A percentile compares a stretch with the other conserved stretches of the same genome.
These are phyloP conservation scores for Jimgerdemannia flammicorona DNA, from an alignment of 192 early-diverging fungal species.

Conservation along the genomic window DNA sequence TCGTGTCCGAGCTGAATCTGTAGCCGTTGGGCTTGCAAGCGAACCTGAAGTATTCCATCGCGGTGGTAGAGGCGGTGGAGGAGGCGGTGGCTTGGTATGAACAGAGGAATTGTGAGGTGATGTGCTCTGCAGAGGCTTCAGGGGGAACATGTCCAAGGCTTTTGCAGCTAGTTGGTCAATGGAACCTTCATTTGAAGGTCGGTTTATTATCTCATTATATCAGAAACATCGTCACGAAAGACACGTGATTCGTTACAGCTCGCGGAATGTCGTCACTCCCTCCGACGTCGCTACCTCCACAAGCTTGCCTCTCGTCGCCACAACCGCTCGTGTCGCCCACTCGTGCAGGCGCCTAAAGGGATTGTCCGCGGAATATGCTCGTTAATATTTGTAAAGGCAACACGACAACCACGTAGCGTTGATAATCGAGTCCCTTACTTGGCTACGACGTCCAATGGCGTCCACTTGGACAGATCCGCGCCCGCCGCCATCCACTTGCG, in stretches of 20 bases:
- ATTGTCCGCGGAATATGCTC: neutral
- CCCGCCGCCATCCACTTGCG: conserved; percentile 72
- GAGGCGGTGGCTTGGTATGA: too few relatives aligned
- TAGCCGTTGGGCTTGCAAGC: neutral
- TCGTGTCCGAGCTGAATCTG: neutral
- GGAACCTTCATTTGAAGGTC: too few relatives aligned
- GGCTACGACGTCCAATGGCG: conserved; percentile 70
- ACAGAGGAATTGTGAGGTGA: too few relatives aligned
- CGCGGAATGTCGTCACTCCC: conserved; percentile 52
- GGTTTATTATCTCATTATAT: neutral
- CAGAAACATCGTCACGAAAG: neutral
- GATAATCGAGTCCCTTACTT: conserved; percentile 29
- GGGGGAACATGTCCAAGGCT: too few relatives aligned
- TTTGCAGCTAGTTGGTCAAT: too few relatives aligned
- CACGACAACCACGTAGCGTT: neutral
- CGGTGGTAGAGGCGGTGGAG: neutral
- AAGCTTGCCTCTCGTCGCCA: conserved; percentile 53
- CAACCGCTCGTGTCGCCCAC: conserved; percentile 53
- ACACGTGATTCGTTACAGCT: conserved; percentile 25
- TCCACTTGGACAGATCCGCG: conserved; percentile 84
- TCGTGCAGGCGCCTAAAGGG: conserved; percentile 40
- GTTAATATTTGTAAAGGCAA: neutral
- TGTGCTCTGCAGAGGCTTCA: too few relatives aligned
- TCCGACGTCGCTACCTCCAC: conserved; percentile 58
- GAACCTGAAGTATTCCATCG: conserved; percentile 4